Evolutionary conservation across 148 eudicot species (phyloP).

Genomic region (Silene conica): DNA sequence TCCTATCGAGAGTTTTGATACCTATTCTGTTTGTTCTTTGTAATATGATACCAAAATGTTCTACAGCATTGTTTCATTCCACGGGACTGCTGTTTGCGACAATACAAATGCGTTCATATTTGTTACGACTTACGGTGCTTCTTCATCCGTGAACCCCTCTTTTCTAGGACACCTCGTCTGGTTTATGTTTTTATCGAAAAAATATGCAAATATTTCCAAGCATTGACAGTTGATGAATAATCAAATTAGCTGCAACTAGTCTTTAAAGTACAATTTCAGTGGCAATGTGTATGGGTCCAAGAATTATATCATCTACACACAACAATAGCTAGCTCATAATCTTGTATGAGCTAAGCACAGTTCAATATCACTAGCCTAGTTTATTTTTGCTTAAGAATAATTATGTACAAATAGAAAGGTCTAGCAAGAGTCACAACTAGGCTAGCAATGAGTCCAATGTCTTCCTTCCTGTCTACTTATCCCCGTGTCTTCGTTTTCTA

Average conservation of each 20-base stretch:
- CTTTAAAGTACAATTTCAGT: slow-evolving; percentile 6
- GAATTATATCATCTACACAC: slow-evolving; percentile 15
- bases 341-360: slow-evolving; percentile 14
- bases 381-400: slow-evolving; percentile 21
- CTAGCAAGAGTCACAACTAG: slow-evolving; percentile 5
- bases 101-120: neutral
- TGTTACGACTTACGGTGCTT: neutral
- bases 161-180: neutral
- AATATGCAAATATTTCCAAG: neutral
- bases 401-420: slow-evolving; percentile 27
- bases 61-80: neutral
- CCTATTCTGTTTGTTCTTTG: slow-evolving; percentile 4
- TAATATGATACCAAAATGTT: no score
- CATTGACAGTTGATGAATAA: neutral
- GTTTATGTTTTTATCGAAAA: neutral
- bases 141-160: neutral
- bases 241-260: slow-evolving; percentile 1
- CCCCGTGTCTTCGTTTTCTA: slow-evolving; percentile 19
- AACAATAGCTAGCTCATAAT: slow-evolving; percentile 11
- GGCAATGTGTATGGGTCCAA: neutral
- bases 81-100: neutral
- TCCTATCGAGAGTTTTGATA: neutral
- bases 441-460: slow-evolving; percentile 15
- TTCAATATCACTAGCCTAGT: slow-evolving; percentile 12
- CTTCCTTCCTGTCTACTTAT: slow-evolving; percentile 11